Percentiles rank a stretch among this genome's conserved stretches.
These are phyloP conservation scores for Cladosporium colombiae DNA, from an alignment of 2,329 filamentous ascomycete species.

Conservation along the genomic window DNA sequence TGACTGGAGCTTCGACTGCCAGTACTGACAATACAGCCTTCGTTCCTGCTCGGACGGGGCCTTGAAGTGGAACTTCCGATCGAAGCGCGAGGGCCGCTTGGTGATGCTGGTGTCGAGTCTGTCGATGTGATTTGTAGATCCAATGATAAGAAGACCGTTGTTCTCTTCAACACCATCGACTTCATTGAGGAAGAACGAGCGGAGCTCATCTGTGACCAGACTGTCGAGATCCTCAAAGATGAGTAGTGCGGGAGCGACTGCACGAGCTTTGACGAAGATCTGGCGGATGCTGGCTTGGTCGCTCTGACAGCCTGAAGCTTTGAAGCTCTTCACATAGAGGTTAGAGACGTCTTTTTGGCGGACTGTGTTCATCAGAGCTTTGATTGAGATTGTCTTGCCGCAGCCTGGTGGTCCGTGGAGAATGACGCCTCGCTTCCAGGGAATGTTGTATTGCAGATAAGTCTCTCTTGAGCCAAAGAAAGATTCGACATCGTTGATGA, in stretches of 20 bases:
- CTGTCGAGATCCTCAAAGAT: constrained; percentile 73
- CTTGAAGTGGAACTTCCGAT: constrained; percentile 66
- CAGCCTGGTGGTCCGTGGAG: constrained; percentile 43
- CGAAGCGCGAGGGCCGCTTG: constrained; percentile 65
- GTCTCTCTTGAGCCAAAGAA: constrained; percentile 43
- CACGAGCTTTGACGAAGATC: constrained; percentile 62
- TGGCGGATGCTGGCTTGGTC: constrained; percentile 45
- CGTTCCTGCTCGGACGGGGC: constrained; percentile 52
- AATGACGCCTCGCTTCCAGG: constrained; percentile 51
- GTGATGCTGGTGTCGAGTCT: constrained; percentile 61
- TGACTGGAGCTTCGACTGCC: constrained; percentile 58
- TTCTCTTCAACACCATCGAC: constrained; percentile 64
- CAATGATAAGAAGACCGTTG: constrained; percentile 4
- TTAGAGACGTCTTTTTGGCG: constrained; percentile 39
- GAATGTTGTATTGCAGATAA: constrained; percentile 46
- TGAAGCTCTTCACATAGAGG: constrained; percentile 41
- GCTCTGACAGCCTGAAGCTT: neutral
- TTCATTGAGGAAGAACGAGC: constrained; percentile 72
- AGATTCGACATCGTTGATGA: constrained; percentile 42
- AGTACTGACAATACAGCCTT: constrained; percentile 62
- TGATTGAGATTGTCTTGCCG: constrained; percentile 49
- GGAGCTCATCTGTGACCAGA: constrained; percentile 60
- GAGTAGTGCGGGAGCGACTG: constrained; percentile 66
- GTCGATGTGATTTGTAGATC: constrained; percentile 13
- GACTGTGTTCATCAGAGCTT: constrained; percentile 42